A percentile compares a stretch with the other conserved stretches of the same genome.
phyloP scores from a whole-genome alignment of 202 grass and related monocot species.

The Zoysia matrella region DNA sequence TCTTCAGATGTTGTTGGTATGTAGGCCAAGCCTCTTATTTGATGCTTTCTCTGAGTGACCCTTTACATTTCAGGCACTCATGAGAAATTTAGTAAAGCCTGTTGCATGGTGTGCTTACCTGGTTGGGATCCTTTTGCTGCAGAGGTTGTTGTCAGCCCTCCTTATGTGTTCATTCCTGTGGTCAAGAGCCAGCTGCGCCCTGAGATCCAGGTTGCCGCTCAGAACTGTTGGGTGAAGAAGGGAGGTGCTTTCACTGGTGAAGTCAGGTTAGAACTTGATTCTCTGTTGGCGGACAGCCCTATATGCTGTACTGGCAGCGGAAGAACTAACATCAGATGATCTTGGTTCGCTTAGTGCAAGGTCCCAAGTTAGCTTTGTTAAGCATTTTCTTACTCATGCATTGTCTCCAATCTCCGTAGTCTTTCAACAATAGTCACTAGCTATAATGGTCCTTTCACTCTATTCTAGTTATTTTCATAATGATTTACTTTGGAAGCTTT shows the following conservation, averaged over 20 bases:
- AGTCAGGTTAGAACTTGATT: slow-evolving; percentile 63
- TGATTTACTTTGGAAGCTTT: not conserved
- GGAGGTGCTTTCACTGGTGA: slow-evolving; percentile 97
- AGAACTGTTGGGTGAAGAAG: slow-evolving; percentile 99
- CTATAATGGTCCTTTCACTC: not conserved
- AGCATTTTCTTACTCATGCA: not conserved
- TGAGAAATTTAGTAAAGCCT: not conserved
- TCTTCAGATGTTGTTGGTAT: slow-evolving; percentile 89
- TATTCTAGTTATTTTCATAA: not conserved
- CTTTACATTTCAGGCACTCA: not conserved
- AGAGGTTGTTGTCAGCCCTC: slow-evolving; percentile 85
- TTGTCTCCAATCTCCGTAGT: not conserved
- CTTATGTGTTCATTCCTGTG: not conserved
- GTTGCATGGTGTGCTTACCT: not conserved
- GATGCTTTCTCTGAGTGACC: slow-evolving; percentile 2
- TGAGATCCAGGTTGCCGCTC: too few relatives aligned
- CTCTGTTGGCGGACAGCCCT: not conserved
- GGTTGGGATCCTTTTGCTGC: slow-evolving; percentile 18
- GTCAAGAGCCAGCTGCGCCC: too few relatives aligned
- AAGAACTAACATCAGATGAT: slow-evolving; percentile 8
- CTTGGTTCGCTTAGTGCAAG: not conserved
- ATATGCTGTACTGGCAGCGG: not conserved
- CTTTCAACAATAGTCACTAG: too few relatives aligned
- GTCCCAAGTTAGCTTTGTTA: not conserved
- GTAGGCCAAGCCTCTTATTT: not conserved